Evolutionary conservation across 2,329 filamentous ascomycete genomes (phyloP), one percentile per base, ranked within the genome.

Genomic region (Macrophomina tecta): DNA sequence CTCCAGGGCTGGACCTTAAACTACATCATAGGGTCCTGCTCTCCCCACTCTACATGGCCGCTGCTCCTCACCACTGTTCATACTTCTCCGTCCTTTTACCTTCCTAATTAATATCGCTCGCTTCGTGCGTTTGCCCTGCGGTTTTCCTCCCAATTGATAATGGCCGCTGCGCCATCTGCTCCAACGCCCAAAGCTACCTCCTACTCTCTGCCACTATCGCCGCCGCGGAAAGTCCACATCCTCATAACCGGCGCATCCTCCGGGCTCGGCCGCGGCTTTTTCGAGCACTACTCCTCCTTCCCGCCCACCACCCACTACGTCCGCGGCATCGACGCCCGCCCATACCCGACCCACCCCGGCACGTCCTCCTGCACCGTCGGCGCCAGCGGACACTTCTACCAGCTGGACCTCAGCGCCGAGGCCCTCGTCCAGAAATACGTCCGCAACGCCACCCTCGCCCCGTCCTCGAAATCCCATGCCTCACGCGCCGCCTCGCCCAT

Each of bases 171-270:
- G 9, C 5, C 28, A 2, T 1, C 23, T 16, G 18, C n/a, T 14
- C 42, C 16, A 28, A 1, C 4, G 8, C 45, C n/a, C 42, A 40
- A 49, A 18, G 2, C 28, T 9, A 58, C 53, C 32, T 6, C 36
- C 36, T 1, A 18, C 23, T 42, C 36, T 18, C n/a, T 23, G 4
- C 16, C 32, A 18, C 12, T 23, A 67, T 72, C 61, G 66, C 74
- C 36, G 70, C 69, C 11, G 67, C 66, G 18, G 1, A 5, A 1
- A 2, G 63, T 55, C 5, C 65, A 71, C 7, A 73, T 81, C 14
- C 64, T 80, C 34, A 72, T 80, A 34, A 73, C 78, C 5, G 79
- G 79, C 36, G 77, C 78, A 2, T 76, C 78, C 36, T 77, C 72
- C 65, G 79, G 79, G n/a, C 69, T 81, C 18, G 79, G 79, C 23